Evolutionary conservation across 2,329 filamentous ascomycete genomes (phyloP), one percentile per base, ranked within the genome.

Genomic region (Zymoseptoria crescenta): DNA sequence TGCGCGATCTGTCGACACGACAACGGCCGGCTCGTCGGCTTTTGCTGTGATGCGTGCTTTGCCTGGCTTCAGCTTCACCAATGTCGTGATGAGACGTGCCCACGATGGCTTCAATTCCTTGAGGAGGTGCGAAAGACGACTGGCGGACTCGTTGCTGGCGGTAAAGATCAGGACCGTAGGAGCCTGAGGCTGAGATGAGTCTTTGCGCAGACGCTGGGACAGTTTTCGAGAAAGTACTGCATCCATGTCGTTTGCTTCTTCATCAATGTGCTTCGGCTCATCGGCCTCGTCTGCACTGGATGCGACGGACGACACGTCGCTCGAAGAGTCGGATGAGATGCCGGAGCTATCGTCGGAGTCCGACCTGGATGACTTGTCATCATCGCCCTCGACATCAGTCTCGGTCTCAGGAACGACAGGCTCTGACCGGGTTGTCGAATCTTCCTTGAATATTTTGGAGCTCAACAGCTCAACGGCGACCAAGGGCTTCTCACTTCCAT

Each of bases 1-100:
- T 0, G 94, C 90, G n/a, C 95, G 87, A 72, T 97, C 93, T 0
- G 94, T 96, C 0, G 92, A 91, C 52, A 97, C 87, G 4, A 69
- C 62, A 50, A 97, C 83, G 52, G 96, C 84, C 6, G 86, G 85
- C 27, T n/a, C 82, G 80, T 24, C 92, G 78, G 87, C 85, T 67
- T 84, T 86, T 60, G 87, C 27, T 86, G 87, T 0, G 89, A 89
- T 20, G 20, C 55, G 57, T 8, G 51, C 53, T 28, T 49, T 54
- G 9, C 52, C 52, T 4, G 62, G 58, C 48, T 61, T 63, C 51
- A 89, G 92, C 55, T 71, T 73, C n/a, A 71, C 69, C 4, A 74
- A 57, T 1, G 68, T 68, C 8, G 65, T 66, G 51, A 71, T 68
- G 10, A 54, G 64, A 4, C 59, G 45, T 9, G 64, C 55, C 66